These are phyloP conservation scores for Linum trigynum DNA, from an alignment of 345 rosid genomes.

Conservation along the genomic window DNA sequence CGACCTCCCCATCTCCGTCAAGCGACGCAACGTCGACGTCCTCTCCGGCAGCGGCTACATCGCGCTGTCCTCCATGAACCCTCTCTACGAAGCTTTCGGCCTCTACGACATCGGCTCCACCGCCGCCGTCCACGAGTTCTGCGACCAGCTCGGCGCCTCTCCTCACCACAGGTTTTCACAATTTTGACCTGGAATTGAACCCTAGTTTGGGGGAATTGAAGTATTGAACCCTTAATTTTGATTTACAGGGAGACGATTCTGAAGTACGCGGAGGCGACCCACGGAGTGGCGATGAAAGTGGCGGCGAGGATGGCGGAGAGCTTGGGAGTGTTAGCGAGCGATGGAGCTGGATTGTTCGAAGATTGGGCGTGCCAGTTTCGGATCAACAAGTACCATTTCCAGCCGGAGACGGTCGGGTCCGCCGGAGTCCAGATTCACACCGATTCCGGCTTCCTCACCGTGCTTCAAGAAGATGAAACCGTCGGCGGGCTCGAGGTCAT, in stretches of 20 bases:
- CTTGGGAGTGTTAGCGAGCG: constrained; percentile 26
- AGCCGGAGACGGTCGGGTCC: constrained; percentile 52
- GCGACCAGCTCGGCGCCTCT: constrained; percentile 56
- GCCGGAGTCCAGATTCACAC: constrained; percentile 70
- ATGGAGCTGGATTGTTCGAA: constrained; percentile 24
- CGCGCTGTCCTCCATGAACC: constrained; percentile 44
- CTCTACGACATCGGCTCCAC: constrained; percentile 59
- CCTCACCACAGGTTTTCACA: constrained; percentile 47
- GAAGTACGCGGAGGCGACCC: constrained; percentile 51
- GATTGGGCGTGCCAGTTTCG: constrained; percentile 80
- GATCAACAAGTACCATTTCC: constrained; percentile 68
- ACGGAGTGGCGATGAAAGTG: constrained; percentile 40
- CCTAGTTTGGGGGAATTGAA: neutral
- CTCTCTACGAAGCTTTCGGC: constrained; percentile 77
- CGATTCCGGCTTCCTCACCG: constrained; percentile 61
- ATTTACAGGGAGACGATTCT: constrained; percentile 41
- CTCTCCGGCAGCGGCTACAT: constrained; percentile 67
- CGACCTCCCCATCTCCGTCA: constrained; percentile 60
- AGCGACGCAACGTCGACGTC: constrained; percentile 45
- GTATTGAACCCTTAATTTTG: neutral
- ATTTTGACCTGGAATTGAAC: neutral
- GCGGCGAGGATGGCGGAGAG: constrained; percentile 45
- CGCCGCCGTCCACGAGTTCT: constrained; percentile 48
- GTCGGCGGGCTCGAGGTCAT: constrained; percentile 69
- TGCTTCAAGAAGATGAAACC: constrained; percentile 72